Conservation (phyloP, 2,329 filamentous ascomycete genomes). For the Trichoderma koningii region DNA sequence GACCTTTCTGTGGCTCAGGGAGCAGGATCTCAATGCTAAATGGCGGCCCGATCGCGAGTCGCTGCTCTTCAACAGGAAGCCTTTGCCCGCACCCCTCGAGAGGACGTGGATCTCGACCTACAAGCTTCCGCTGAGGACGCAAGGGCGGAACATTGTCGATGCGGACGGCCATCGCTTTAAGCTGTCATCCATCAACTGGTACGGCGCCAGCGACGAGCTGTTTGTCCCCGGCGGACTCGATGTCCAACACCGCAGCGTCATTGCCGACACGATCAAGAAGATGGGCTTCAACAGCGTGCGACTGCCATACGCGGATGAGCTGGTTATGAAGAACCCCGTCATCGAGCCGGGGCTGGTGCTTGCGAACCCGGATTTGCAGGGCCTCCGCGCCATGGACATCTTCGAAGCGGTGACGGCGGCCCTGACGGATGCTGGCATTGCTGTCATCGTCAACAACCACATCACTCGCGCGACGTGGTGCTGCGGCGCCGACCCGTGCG, state of each 20-base stretch:
- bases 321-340: constrained; percentile 62
- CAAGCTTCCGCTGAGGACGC: constrained; percentile 59
- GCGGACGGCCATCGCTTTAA: constrained; percentile 58
- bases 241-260: constrained; percentile 60
- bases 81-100: constrained; percentile 49
- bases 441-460: constrained; percentile 70
- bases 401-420: constrained; percentile 60
- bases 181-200: constrained; percentile 69
- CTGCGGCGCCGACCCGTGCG: constrained; percentile 68
- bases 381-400: constrained; percentile 60
- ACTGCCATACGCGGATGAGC: constrained; percentile 68
- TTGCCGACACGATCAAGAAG: constrained; percentile 59
- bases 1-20: constrained; percentile 49
- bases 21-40: constrained; percentile 47
- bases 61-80: constrained; percentile 51
- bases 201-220: constrained; percentile 67
- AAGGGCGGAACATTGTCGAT: constrained; percentile 64
- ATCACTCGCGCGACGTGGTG: constrained; percentile 71
- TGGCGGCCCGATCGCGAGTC: constrained; percentile 55
- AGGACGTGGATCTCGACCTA: constrained; percentile 50
- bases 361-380: constrained; percentile 63
- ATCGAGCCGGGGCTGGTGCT: constrained; percentile 52
- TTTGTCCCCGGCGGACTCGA: constrained; percentile 67
- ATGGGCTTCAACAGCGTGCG: constrained; percentile 72
- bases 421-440: constrained; percentile 62